Percentiles rank a stretch among this genome's conserved stretches.
Conservation (phyloP, 257 asterid species). For the Primulina tabacum region DNA sequence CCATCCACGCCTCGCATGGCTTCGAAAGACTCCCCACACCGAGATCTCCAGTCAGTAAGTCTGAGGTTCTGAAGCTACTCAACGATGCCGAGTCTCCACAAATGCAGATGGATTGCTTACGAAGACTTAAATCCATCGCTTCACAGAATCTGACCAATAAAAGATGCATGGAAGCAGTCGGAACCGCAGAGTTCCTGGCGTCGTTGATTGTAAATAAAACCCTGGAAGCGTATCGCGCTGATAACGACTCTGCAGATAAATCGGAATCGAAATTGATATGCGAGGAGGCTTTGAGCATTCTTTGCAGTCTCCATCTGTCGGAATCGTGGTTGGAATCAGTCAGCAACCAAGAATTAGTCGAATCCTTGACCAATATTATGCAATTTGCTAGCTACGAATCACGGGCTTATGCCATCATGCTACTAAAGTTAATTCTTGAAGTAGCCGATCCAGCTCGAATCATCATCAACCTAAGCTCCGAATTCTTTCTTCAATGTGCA, state of each 20-base stretch:
- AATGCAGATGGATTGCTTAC: constrained; percentile 26
- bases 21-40: constrained; percentile 51
- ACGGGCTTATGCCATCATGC: constrained; percentile 38
- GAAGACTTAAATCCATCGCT: constrained; percentile 37
- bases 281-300: constrained; percentile 41
- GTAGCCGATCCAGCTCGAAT: constrained; percentile 22
- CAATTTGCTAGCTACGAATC: constrained; percentile 42
- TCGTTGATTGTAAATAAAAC: constrained; percentile 19
- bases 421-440: constrained; percentile 32
- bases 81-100: constrained; percentile 31
- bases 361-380: constrained; percentile 30
- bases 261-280: not conserved
- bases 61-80: constrained; percentile 36
- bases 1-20: constrained; percentile 41
- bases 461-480: constrained; percentile 10
- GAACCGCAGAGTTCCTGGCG: constrained; percentile 39
- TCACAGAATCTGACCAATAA: constrained; percentile 38
- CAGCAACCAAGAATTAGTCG: constrained; percentile 25
- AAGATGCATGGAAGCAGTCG: constrained; percentile 42
- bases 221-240: not conserved
- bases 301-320: constrained; percentile 35
- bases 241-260: not conserved
- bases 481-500: constrained; percentile 31
- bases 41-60: constrained; percentile 34
- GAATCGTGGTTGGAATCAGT: constrained; percentile 27